These are phyloP conservation scores for Aspergillus terreus DNA, from an alignment of 2,329 filamentous ascomycete genomes.

Conservation along the genomic window DNA sequence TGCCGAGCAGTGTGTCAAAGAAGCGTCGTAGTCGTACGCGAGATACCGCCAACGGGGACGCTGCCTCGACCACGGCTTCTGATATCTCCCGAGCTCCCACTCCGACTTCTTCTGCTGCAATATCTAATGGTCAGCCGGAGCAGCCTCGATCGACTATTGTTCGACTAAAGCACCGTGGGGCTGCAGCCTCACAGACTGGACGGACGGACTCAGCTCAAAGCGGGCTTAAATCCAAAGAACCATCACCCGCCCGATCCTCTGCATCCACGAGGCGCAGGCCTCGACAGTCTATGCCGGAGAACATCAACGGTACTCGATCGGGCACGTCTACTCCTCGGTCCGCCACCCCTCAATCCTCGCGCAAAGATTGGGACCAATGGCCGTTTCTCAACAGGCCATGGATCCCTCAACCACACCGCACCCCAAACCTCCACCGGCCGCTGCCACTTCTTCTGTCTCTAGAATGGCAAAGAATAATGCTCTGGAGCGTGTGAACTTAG, in stretches of 20 bases:
- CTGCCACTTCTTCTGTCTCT: neutral
- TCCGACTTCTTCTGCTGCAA: conserved; percentile 7
- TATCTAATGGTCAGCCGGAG: conserved; percentile 1
- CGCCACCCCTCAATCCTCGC: conserved; percentile 9
- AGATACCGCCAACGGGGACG: conserved; percentile 5
- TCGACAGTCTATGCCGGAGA: conserved; percentile 17
- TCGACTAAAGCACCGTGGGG: conserved; percentile 8
- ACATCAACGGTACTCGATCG: conserved; percentile 9
- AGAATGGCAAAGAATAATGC: conserved; percentile 2
- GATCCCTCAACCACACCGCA: conserved; percentile 6
- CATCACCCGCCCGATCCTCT: neutral
- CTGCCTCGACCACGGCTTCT: conserved; percentile 1
- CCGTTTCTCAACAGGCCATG: conserved; percentile 1
- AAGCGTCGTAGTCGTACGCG: conserved; percentile 10
- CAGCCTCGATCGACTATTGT: conserved; percentile 8
- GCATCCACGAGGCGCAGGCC: conserved; percentile 8
- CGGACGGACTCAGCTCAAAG: neutral
- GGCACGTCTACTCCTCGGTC: conserved; percentile 5
- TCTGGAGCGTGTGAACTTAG: conserved; percentile 1
- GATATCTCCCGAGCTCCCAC: conserved; percentile 1
- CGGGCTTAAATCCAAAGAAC: conserved; percentile 3
- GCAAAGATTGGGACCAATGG: conserved; percentile 10
- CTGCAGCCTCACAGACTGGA: conserved; percentile 9
- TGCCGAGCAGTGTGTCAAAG: conserved; percentile 6
- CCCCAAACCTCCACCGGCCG: conserved; percentile 1